These are phyloP conservation scores for Cocos nucifera DNA, from an alignment of 176 grass and related monocot genomes.

Conservation along the genomic window DNA sequence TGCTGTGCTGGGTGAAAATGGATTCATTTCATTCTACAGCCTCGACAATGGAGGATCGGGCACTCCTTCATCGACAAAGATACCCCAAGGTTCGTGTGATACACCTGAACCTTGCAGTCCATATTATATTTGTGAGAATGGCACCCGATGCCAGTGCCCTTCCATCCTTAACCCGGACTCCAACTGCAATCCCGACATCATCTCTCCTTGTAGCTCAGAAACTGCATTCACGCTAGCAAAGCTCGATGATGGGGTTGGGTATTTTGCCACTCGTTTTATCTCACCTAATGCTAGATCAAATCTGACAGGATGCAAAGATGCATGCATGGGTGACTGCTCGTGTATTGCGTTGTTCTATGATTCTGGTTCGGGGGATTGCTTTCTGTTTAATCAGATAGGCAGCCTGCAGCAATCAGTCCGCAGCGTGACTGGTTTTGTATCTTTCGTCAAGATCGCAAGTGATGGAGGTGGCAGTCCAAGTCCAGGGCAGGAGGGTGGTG, in stretches of 20 bases:
- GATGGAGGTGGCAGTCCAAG: slow-evolving; percentile 3
- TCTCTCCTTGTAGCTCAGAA: slow-evolving; percentile 54
- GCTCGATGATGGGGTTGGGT: slow-evolving; percentile 54
- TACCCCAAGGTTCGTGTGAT: slow-evolving; percentile 54
- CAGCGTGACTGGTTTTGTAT: slow-evolving; percentile 21
- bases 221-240: slow-evolving; percentile 31
- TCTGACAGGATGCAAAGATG: slow-evolving; percentile 57
- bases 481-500: slow-evolving; percentile 17
- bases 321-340: slow-evolving; percentile 66
- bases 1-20: slow-evolving; percentile 39
- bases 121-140: slow-evolving; percentile 58
- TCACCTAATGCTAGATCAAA: slow-evolving; percentile 37
- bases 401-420: slow-evolving; percentile 44
- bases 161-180: slow-evolving; percentile 30
- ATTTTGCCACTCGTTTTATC: slow-evolving; percentile 56
- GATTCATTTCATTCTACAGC: slow-evolving; percentile 44
- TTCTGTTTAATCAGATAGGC: slow-evolving; percentile 69
- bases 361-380: slow-evolving; percentile 44
- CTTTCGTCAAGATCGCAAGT: slow-evolving; percentile 60
- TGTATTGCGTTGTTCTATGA: slow-evolving; percentile 68
- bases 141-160: slow-evolving; percentile 68
- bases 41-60: slow-evolving; percentile 24
- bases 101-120: slow-evolving; percentile 53
- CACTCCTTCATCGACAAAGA: slow-evolving; percentile 7
- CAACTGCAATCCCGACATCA: slow-evolving; percentile 40